Base-by-base conservation (phyloP, 495 filamentous ascomycete genomes). In the Aspergillus heteromorphus region DNA sequence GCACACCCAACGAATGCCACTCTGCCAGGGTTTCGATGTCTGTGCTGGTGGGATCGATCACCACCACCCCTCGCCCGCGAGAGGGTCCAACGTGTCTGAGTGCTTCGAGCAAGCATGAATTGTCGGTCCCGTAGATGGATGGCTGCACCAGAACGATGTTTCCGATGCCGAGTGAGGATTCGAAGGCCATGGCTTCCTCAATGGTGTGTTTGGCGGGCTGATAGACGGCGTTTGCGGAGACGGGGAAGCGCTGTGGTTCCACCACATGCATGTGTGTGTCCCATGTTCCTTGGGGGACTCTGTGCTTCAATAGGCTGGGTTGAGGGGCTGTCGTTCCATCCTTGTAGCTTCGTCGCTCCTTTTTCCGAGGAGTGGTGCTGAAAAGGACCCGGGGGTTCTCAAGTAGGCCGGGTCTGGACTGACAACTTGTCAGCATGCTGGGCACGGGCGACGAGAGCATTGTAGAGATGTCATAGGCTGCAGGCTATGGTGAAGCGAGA, bases 241-340 rank as follows among this genome's bases (percentile, higher is more conserved):
- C 45, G 13, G 72, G 74, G 55, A 67, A 76, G 4, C 62, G 65
- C 16, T 60, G 55, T 7, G 74, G 72, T 50, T 79, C 78, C 48
- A 78, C 67, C 49, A 78, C 71, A 57, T 81, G 78, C 73, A 81
- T 79, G 53, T 81, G 78, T 34, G 72, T 76, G 59, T 79, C 77
- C 78, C 78, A 81, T 54, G 74, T 65, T 9, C 58, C 51, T 10
- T 51, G 50, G 14, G 75, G 74, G n/a, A 76, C 51, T 49, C 63
- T 64, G 38, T 59, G 49, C 27, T 54, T 67, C 31, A 70, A 27
- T 5, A 58, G 60, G 17, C 51, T 21, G 8, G 45, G 45, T 14
- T 56, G 43, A 16, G 41, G 4, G 17, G 31, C 27, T 8, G 48
- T 48, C n/a, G 34, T 23, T 9, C 11, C n/a, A n/a, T 41, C 21